Base-by-base conservation (phyloP, 2,329 filamentous ascomycete species). In the Penicillium carneum region DNA sequence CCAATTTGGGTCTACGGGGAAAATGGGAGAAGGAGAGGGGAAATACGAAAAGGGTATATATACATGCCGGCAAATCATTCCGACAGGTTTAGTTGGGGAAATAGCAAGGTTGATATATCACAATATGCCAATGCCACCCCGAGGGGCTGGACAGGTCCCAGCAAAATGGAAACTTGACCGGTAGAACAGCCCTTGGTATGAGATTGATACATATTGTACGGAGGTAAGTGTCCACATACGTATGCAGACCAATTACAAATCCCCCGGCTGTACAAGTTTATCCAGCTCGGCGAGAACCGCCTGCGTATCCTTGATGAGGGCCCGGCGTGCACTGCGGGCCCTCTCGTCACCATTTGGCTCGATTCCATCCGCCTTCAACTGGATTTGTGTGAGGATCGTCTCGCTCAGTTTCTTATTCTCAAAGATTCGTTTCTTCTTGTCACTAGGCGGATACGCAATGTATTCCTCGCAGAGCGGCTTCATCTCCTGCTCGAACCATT, bases 341-440 rank as follows among this genome's bases (percentile, higher is more conserved):
- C 88, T 82, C 63, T 87, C 85, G 6, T 83, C 75, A 74, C 90
- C 88, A 69, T 96, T 91, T 3, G 82, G 80, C 66, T 95, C 89
- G 12, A 97, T 80, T 7, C 90, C 86, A 69, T 93, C 90, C 5
- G 96, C 76, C 84, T 81, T 81, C 59, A 83, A 60, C 49, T 81
- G 69, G 16, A 82, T 71, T 65, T 82, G 78, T 18, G 72, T 69
- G 67, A 82, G 62, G 11, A 81, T 76, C 1, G 74, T 79, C 69
- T 82, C 81, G 56, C 72, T 77, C 46, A 83, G 65, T 53, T 76
- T 79, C 60, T 75, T 77, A 62, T 82, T 74, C 63, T 82, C 80
- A 56, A 77, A 78, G 26, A 77, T 76, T 38, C 79, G 74, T 36
- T 72, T 69, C 64, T 80, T 78, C 6, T 64, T 45, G 10, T 82